These are phyloP conservation scores for Cetradonia linearis DNA, from an alignment of 495 filamentous ascomycete genomes.

Conservation along the genomic window DNA sequence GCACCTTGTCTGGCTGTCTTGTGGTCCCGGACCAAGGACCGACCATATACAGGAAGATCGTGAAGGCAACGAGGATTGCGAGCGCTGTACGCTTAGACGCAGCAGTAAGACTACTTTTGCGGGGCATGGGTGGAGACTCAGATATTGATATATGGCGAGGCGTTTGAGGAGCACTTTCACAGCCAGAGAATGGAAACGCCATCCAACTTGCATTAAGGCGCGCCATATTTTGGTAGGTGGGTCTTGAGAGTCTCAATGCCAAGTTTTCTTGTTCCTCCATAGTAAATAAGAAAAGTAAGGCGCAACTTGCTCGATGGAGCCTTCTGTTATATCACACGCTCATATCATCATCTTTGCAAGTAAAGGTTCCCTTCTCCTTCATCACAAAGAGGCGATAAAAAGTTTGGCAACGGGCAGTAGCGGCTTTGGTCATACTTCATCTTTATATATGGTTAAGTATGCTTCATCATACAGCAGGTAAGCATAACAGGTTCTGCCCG, in stretches of 20 bases:
- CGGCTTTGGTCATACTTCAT: too few relatives aligned
- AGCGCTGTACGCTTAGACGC: constrained; percentile 11
- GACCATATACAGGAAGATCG: constrained; percentile 15
- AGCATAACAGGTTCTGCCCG: too few relatives aligned
- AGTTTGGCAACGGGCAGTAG: too few relatives aligned
- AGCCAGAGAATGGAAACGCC: constrained; percentile 23
- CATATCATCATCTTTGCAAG: background rate
- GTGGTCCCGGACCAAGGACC: background rate
- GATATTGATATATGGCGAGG: constrained; percentile 10
- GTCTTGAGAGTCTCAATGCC: background rate
- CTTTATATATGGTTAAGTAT: too few relatives aligned
- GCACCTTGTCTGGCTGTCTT: constrained; percentile 21
- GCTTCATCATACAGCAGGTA: too few relatives aligned
- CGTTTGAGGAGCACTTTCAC: constrained; percentile 16
- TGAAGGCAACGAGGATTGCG: constrained; percentile 12
- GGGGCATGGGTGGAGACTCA: constrained; percentile 13
- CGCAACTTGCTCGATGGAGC: background rate
- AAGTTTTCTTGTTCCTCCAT: background rate
- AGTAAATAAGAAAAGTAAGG: background rate
- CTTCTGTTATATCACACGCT: background rate
- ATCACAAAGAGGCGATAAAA: too few relatives aligned
- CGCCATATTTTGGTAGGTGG: background rate
- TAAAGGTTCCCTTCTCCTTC: too few relatives aligned
- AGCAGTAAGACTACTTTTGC: constrained; percentile 9
- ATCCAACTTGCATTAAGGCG: constrained; percentile 11